A percentile compares a stretch with the other conserved stretches of the same genome.
phyloP scores from a whole-genome alignment of 108 stramenopile genomes.

The Parietichytrium sp. region DNA sequence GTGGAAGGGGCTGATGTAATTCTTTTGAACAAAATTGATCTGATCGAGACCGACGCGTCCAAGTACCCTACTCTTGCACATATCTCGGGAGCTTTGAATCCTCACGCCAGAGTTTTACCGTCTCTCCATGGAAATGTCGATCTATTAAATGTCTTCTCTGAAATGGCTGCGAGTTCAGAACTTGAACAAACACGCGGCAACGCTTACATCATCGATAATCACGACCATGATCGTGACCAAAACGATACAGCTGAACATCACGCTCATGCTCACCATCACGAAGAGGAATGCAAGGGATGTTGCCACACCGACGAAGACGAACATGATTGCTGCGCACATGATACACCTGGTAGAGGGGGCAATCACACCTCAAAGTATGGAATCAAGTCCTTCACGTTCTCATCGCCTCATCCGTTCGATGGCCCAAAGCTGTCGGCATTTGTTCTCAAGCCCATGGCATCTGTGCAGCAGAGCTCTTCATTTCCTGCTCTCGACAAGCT shows the following conservation, averaged over 20 bases:
- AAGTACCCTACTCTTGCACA: too few species aligned
- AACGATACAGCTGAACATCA: too few species aligned
- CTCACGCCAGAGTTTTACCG: not conserved
- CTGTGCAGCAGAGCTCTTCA: not conserved
- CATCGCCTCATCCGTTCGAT: not conserved
- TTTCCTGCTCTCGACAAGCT: not conserved
- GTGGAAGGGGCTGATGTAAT: conserved; percentile 2
- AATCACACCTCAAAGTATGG: conserved; percentile 11
- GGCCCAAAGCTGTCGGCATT: not conserved
- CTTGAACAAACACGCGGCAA: not conserved
- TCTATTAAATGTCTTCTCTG: not conserved
- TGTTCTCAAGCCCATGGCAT: conserved; percentile 1
- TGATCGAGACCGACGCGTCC: not conserved
- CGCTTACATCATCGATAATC: not conserved
- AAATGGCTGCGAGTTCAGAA: not conserved
- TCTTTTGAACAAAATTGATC: conserved; percentile 5
- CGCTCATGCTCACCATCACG: not conserved
- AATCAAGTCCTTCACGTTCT: not conserved
- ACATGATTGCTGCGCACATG: not conserved
- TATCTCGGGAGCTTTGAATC: not conserved
- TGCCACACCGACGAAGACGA: not conserved
- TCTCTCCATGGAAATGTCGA: not conserved
- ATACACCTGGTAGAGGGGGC: not conserved
- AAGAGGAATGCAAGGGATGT: not conserved
- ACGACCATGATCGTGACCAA: not conserved